Evolutionary conservation across 192 early-diverging fungal species (phyloP).

Genomic region (Haplosporangium gracile): DNA sequence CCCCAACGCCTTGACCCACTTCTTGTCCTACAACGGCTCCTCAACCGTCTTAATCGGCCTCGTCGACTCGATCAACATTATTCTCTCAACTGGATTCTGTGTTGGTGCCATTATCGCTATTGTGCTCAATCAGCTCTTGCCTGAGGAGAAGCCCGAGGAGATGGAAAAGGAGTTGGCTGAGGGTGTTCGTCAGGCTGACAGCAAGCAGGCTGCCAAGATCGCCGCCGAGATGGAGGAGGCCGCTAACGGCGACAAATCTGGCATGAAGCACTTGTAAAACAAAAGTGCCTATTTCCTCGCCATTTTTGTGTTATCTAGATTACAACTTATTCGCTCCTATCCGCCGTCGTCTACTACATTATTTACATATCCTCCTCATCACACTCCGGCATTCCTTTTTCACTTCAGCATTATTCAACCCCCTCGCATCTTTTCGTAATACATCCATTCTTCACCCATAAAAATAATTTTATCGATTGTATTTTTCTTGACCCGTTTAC

Average conservation of each 20-base stretch:
- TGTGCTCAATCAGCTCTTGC: constrained; percentile 56
- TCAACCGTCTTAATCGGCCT: constrained; percentile 51
- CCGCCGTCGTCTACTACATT: too few species aligned
- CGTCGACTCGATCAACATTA: constrained; percentile 56
- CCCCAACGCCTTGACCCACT: constrained; percentile 51
- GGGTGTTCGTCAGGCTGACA: constrained; percentile 24
- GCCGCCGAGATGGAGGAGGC: constrained; percentile 54
- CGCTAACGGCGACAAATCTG: constrained; percentile 31
- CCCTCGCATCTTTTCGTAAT: too few species aligned
- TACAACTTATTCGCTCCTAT: too few species aligned
- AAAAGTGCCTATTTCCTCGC: too few species aligned
- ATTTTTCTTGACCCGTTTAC: too few species aligned
- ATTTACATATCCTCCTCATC: too few species aligned
- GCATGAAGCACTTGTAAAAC: constrained; percentile 39
- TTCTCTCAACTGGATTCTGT: constrained; percentile 59
- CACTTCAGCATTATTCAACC: too few species aligned
- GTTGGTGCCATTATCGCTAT: constrained; percentile 60
- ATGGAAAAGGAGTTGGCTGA: constrained; percentile 27
- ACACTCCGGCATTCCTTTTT: too few species aligned
- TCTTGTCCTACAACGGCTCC: constrained; percentile 36
- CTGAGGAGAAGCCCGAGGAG: constrained; percentile 45
- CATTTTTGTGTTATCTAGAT: too few species aligned
- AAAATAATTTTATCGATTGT: too few species aligned
- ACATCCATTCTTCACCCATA: too few species aligned
- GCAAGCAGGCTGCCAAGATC: constrained; percentile 45